Conservation (phyloP, 208 protist genomes). For the Tritrichomonas musculus region DNA sequence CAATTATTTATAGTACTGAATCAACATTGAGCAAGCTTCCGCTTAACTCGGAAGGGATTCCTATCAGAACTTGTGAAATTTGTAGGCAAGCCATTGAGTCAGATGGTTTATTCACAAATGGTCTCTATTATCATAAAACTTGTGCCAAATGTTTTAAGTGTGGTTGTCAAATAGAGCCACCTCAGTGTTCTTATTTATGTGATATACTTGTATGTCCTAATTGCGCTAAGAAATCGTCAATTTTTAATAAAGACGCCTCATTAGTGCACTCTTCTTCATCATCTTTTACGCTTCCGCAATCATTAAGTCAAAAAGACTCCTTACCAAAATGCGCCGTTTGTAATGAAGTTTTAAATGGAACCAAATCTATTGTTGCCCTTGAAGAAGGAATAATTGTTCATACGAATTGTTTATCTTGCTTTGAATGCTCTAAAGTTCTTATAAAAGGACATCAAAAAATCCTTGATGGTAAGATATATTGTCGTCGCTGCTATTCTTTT, state of each 20-base stretch:
- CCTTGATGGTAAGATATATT: background rate
- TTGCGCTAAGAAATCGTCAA: background rate
- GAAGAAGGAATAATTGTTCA: background rate
- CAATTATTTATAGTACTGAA: no score
- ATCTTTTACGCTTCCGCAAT: no score
- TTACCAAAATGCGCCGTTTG: background rate
- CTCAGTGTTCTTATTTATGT: background rate
- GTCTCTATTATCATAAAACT: background rate
- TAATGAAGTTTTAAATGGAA: background rate
- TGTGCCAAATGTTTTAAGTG: background rate
- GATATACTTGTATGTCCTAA: background rate
- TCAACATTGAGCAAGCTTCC: no score
- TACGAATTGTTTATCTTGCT: background rate
- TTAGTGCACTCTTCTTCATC: no score
- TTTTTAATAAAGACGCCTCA: no score
- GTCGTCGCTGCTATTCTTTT: background rate
- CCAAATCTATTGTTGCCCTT: background rate
- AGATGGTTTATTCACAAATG: no score
- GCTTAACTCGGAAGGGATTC: no score
- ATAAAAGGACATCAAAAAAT: background rate
- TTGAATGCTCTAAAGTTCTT: background rate
- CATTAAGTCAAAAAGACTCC: no score
- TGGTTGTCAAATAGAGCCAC: background rate
- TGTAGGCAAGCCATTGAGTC: no score
- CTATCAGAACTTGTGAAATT: no score